Percentiles rank a stretch among this genome's conserved stretches.
Conservation (phyloP, 2,329 filamentous ascomycete genomes). For the Dichotomopilus funicola region DNA sequence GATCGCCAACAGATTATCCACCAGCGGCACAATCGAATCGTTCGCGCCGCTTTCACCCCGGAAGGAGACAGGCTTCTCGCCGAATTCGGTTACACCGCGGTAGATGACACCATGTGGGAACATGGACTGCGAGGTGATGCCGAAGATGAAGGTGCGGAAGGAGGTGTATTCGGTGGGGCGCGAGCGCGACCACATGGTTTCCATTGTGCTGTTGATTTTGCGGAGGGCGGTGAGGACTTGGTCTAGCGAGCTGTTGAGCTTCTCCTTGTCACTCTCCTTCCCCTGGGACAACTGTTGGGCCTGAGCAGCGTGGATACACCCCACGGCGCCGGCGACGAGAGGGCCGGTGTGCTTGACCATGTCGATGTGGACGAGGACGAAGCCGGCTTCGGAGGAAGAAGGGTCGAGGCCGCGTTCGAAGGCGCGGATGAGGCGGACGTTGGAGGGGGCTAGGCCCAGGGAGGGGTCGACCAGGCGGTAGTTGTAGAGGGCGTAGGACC, state of each 20-base stretch:
- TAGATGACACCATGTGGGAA: slow-evolving; percentile 89
- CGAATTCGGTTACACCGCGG: slow-evolving; percentile 70
- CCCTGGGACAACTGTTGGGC: too few species aligned
- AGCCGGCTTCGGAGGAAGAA: slow-evolving; percentile 83
- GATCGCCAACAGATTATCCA: slow-evolving; percentile 81
- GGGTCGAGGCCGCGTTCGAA: slow-evolving; percentile 88
- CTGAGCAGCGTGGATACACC: slow-evolving; percentile 50
- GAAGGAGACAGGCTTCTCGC: slow-evolving; percentile 71
- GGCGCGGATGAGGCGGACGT: slow-evolving; percentile 78
- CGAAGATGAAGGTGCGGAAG: slow-evolving; percentile 96
- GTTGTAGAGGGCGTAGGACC: slow-evolving; percentile 63
- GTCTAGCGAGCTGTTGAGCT: slow-evolving; percentile 58
- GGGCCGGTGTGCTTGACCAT: slow-evolving; percentile 85
- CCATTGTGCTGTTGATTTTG: slow-evolving; percentile 74
- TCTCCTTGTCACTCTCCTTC: too few species aligned
- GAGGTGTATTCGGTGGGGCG: slow-evolving; percentile 77
- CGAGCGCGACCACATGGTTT: slow-evolving; percentile 86
- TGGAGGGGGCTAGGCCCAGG: slow-evolving; percentile 53
- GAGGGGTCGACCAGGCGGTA: slow-evolving; percentile 54
- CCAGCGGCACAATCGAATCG: slow-evolving; percentile 86
- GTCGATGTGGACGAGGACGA: slow-evolving; percentile 91
- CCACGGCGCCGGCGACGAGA: slow-evolving; percentile 65
- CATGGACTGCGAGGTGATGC: slow-evolving; percentile 89
- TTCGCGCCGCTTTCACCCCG: slow-evolving; percentile 91
- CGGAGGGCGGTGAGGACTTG: slow-evolving; percentile 57